These are phyloP conservation scores for Pichia sp. DNA, from an alignment of 1,139 yeast genomes.

Conservation along the genomic window DNA sequence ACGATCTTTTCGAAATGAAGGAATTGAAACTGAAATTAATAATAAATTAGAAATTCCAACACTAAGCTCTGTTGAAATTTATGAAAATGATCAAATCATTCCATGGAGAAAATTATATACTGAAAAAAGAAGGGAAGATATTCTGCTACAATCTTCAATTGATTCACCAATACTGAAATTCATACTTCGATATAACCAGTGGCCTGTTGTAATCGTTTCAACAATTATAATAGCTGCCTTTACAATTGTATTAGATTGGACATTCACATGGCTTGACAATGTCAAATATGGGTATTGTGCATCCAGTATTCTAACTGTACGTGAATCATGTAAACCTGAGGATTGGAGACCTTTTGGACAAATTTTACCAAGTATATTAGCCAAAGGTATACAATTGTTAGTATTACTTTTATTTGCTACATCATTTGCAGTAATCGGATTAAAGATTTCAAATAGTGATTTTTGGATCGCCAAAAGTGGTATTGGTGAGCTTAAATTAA, in stretches of 20 bases:
- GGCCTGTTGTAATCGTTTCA: conserved; percentile 54
- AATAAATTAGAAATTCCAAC: too few species aligned
- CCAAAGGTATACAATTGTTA: conserved; percentile 17
- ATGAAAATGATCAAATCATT: conserved; percentile 10
- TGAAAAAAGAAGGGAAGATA: conserved; percentile 7
- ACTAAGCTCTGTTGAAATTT: not conserved
- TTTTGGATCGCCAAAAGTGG: conserved; percentile 56
- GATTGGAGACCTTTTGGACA: conserved; percentile 30
- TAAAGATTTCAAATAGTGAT: conserved; percentile 33
- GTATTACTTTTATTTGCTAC: conserved; percentile 34
- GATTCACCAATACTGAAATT: conserved; percentile 3
- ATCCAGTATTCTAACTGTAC: conserved; percentile 31
- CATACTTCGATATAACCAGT: conserved; percentile 33
- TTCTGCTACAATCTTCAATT: conserved; percentile 1
- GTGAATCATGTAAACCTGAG: conserved; percentile 23
- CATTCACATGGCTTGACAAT: conserved; percentile 59
- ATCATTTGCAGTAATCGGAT: conserved; percentile 30
- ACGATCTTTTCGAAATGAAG: not conserved
- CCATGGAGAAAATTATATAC: conserved; percentile 15
- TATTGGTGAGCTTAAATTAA: conserved; percentile 60
- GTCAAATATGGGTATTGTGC: conserved; percentile 46
- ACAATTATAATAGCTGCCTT: conserved; percentile 54
- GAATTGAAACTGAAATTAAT: too few species aligned
- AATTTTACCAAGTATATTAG: not conserved
- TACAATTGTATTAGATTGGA: conserved; percentile 55